Percentiles rank a stretch among this genome's conserved stretches.
Conservation (phyloP, 441 rosid species). For the Croton laevigatus region DNA sequence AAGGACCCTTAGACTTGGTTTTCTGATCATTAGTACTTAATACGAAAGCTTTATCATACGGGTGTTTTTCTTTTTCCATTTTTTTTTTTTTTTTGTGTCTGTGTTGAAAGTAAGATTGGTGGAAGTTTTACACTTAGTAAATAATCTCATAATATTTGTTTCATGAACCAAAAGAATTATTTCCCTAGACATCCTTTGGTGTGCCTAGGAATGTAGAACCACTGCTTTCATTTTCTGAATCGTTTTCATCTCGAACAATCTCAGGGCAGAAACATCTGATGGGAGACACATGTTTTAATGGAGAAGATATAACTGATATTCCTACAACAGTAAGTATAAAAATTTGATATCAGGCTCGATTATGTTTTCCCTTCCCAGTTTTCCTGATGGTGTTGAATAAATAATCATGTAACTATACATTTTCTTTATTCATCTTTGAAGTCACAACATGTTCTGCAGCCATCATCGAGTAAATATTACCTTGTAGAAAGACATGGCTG, state of each 20-base stretch:
- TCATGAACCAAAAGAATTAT: neutral
- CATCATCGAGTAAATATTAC: constrained; percentile 21
- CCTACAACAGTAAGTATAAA: constrained; percentile 32
- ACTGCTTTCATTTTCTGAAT: constrained; percentile 1
- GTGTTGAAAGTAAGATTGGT: neutral
- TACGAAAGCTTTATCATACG: neutral
- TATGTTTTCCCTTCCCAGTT: neutral
- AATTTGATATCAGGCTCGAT: neutral
- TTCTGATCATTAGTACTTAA: no score
- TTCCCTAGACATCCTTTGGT: neutral
- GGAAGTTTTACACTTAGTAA: neutral
- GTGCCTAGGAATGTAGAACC: neutral
- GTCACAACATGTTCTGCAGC: constrained; percentile 23
- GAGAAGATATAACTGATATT: constrained; percentile 30
- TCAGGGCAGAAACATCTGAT: constrained; percentile 30
- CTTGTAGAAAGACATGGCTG: constrained; percentile 16
- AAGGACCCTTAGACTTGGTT: neutral
- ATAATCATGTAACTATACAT: neutral
- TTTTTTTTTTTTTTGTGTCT: neutral
- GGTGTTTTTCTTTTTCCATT: neutral
- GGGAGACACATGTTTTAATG: constrained; percentile 36
- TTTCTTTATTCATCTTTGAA: constrained; percentile 3
- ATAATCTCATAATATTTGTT: neutral
- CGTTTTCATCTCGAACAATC: constrained; percentile 7
- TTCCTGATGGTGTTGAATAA: constrained; percentile 6